phyloP scores from a whole-genome alignment of 2,329 filamentous ascomycete genomes.

The Aureobasidium namibiae region DNA sequence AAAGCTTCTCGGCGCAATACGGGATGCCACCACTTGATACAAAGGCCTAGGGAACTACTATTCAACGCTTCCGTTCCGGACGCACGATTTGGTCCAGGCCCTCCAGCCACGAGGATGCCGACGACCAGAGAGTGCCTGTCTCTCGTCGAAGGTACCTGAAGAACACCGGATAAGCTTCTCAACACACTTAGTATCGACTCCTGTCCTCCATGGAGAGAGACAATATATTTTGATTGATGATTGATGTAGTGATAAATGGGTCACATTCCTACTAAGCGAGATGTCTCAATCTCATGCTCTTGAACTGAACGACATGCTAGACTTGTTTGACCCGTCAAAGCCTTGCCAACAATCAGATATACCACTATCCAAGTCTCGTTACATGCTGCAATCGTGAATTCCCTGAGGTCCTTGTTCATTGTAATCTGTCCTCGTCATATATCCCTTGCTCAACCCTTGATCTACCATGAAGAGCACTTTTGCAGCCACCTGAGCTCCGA shows the following conservation, averaged over 20 bases:
- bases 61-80: background rate
- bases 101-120: background rate
- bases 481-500: constrained; percentile 80
- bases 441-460: constrained; percentile 58
- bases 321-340: background rate
- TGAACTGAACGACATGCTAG: background rate
- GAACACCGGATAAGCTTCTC: background rate
- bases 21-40: background rate
- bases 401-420: constrained; percentile 58
- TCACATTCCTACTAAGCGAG: background rate
- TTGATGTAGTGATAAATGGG: background rate
- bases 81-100: background rate
- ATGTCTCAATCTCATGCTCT: background rate
- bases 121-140: background rate
- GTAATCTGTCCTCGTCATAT: constrained; percentile 60
- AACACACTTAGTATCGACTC: background rate
- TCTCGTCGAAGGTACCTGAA: background rate
- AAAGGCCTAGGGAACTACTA: background rate
- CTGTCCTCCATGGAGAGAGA: too few relatives aligned
- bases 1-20: constrained; percentile 5
- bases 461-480: constrained; percentile 65
- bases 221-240: too few relatives aligned
- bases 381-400: constrained; percentile 46
- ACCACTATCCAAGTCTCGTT: background rate
- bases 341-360: background rate